These are phyloP conservation scores for Tylopilus orsonianus DNA, from an alignment of 1,284 basidiomycete species.

Conservation along the genomic window DNA sequence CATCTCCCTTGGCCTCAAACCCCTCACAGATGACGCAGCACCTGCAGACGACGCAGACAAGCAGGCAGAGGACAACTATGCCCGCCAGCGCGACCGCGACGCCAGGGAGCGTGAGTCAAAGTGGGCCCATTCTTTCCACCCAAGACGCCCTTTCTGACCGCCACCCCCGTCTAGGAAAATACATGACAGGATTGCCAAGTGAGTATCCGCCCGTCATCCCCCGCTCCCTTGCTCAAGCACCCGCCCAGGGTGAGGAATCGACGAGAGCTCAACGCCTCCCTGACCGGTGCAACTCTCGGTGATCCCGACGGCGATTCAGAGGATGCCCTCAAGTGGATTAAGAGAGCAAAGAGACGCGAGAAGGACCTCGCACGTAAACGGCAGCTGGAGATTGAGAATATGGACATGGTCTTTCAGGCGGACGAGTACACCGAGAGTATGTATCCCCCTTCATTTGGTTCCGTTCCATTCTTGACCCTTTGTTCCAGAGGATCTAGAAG, in stretches of 20 bases:
- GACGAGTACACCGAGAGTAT: conserved; percentile 79
- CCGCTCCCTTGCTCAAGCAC: conserved; percentile 47
- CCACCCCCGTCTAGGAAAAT: conserved; percentile 54
- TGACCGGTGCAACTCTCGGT: conserved; percentile 89
- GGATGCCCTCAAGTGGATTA: conserved; percentile 85
- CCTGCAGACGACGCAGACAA: conserved; percentile 72
- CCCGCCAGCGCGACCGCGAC: conserved; percentile 67
- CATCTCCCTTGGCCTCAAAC: conserved; percentile 91
- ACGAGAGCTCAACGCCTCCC: conserved; percentile 85
- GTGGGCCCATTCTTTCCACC: conserved; percentile 42
- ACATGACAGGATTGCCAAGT: conserved; percentile 86
- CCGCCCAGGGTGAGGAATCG: conserved; percentile 82
- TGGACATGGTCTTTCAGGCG: conserved; percentile 73
- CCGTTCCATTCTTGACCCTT: conserved; percentile 6
- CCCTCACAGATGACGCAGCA: conserved; percentile 76
- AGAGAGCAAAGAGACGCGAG: conserved; percentile 83
- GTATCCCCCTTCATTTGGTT: conserved; percentile 28
- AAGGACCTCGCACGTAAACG: conserved; percentile 79
- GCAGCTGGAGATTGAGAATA: conserved; percentile 75
- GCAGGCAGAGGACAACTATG: conserved; percentile 84
- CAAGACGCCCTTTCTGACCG: conserved; percentile 29
- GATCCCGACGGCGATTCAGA: conserved; percentile 74
- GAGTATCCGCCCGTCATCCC: conserved; percentile 46
- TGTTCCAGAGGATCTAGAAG: conserved; percentile 76
- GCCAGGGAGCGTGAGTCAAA: conserved; percentile 73